Base-by-base conservation (phyloP, 352 stramenopile species). In the Phytophthora idaei region DNA sequence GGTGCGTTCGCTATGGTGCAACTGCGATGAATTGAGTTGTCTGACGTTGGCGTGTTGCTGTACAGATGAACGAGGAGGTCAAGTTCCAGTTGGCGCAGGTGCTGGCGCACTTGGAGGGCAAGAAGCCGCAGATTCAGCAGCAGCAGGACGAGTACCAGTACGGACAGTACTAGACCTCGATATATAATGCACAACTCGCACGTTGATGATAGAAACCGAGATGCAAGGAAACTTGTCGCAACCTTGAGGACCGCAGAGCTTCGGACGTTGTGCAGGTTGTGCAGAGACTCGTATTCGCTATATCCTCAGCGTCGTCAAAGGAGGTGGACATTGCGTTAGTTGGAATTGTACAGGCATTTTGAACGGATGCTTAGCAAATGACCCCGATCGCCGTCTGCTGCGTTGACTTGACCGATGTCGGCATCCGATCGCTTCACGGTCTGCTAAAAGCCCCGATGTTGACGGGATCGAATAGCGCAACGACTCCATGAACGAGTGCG, bases 61-160 rank as follows among this genome's bases (percentile, higher is more conserved):
- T 27, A 17, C 31, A 93, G 85, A 87, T 93, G 71, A 93, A 82
- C 39, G 82, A 91, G 9, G 85, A 91, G 55, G 81, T 93, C 32
- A 89, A 89, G 71, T 78, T 73, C n/a, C 85, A 93, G 64, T 76
- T 93, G 56, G 55, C 71, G 63, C 85, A 93, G 70, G 85, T 93
- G 57, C 73, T 93, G 56, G 82, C 83, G 25, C 80, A 89, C 74
- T 70, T 93, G 64, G 71, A 93, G 64, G 72, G 66, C 64, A 76
- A 69, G 60, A 79, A 79, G 50, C 58, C 65, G 36, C 63, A 74
- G 56, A 69, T 79, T 15, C 59, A 74, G 48, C 66, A 79, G 57
- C 73, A 79, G 62, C 51, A 64, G 53, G 39, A 64, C 14, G 61
- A 75, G 41, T 66, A 64, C 44, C 50, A 77, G 32, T 69, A 69